Evolutionary conservation across 2,329 filamentous ascomycete genomes (phyloP).

Genomic region (Mycogone perniciosa): DNA sequence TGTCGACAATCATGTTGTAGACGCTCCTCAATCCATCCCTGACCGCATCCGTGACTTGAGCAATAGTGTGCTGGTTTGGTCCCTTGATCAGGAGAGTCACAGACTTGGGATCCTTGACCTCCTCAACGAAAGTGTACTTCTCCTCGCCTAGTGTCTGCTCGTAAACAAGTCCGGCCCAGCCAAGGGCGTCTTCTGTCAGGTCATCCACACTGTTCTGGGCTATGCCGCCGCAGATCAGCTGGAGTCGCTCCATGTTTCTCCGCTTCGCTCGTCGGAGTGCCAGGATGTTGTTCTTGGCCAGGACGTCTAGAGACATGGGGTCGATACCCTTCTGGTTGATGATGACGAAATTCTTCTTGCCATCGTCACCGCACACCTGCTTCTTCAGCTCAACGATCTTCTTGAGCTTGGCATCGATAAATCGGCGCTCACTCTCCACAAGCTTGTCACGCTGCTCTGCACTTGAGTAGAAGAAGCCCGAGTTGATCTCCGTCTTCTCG

Average conservation of each 20-base stretch:
- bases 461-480: constrained; percentile 95
- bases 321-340: constrained; percentile 99
- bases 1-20: constrained; percentile 99
- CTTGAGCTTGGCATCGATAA: constrained; percentile 91
- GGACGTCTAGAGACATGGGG: constrained; percentile 86
- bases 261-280: constrained; percentile 91
- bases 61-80: constrained; percentile 92
- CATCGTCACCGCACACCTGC: constrained; percentile 87
- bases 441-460: constrained; percentile 97
- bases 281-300: constrained; percentile 97
- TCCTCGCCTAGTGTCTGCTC: constrained; percentile 97
- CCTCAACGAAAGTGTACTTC: constrained; percentile 98
- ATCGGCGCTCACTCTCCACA: constrained; percentile 91
- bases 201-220: constrained; percentile 97
- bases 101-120: constrained; percentile 97
- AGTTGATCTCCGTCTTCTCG: constrained; percentile 99
- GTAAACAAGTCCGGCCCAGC: constrained; percentile 94
- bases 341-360: constrained; percentile 92
- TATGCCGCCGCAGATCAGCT: constrained; percentile 84
- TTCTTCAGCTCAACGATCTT: constrained; percentile 99
- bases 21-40: constrained; percentile 91
- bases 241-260: constrained; percentile 97
- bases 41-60: constrained; percentile 93
- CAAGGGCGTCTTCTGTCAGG: constrained; percentile 76
- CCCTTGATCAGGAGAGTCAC: constrained; percentile 98